Percentiles rank a stretch among this genome's conserved stretches.
phyloP scores from a whole-genome alignment of 306 rosid genomes.

The Adenanthera pavonina region DNA sequence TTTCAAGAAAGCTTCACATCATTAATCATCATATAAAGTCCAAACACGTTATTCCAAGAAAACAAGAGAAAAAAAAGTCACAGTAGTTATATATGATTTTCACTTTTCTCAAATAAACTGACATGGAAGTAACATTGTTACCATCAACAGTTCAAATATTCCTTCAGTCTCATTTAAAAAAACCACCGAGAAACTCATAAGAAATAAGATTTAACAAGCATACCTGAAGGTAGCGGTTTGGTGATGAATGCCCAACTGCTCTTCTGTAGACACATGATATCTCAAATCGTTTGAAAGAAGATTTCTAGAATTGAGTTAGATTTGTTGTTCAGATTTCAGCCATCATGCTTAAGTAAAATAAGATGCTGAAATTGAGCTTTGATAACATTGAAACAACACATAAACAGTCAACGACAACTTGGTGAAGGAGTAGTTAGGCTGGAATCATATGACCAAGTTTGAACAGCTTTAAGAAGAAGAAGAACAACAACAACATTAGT shows the following conservation, averaged over 20 bases:
- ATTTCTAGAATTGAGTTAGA: constrained; percentile 63
- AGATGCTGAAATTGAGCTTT: constrained; percentile 33
- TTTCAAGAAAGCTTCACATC: constrained; percentile 36
- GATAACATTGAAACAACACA: constrained; percentile 36
- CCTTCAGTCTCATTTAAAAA: constrained; percentile 10
- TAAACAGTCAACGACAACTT: constrained; percentile 25
- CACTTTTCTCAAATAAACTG: constrained; percentile 25
- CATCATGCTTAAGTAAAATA: constrained; percentile 5
- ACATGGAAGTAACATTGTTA: constrained; percentile 13
- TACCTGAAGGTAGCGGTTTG: constrained; percentile 95
- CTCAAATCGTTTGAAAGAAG: constrained; percentile 88
- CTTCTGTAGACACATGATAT: constrained; percentile 81
- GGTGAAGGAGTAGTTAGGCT: neutral
- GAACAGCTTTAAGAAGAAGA: too few relatives aligned
- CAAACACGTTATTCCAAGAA: constrained; percentile 31
- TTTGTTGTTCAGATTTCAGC: constrained; percentile 34
- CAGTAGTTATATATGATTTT: constrained; percentile 19
- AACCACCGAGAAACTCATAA: constrained; percentile 14
- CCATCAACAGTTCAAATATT: neutral
- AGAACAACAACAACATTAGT: too few relatives aligned
- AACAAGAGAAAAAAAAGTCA: constrained; percentile 6
- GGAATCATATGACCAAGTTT: neutral
- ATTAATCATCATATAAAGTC: constrained; percentile 28
- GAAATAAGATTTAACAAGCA: constrained; percentile 27
- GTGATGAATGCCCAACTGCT: constrained; percentile 94